Percentiles rank a stretch among this genome's conserved stretches.
These are phyloP conservation scores for Cryptomeria japonica DNA, from an alignment of 75 land plant genomes.

Conservation along the genomic window DNA sequence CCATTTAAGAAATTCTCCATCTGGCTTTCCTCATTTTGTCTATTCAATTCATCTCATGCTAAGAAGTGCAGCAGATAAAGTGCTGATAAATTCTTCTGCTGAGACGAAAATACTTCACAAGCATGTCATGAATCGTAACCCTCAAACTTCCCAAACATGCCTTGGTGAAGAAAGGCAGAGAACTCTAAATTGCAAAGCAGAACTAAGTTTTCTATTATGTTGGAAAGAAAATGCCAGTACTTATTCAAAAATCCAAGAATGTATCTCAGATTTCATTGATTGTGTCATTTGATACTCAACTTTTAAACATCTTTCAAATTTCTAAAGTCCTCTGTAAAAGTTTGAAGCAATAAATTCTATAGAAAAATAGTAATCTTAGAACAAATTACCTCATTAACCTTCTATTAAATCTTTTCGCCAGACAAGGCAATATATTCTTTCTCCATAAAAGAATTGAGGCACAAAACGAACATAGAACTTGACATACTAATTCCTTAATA, in stretches of 20 bases:
- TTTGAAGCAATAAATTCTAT: too few species aligned
- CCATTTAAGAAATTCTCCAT: background rate
- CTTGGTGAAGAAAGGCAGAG: background rate
- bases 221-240: background rate
- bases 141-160: background rate
- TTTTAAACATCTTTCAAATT: background rate
- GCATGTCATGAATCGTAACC: background rate
- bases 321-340: too few species aligned
- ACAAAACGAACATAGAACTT: background rate
- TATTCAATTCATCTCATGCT: background rate
- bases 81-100: background rate
- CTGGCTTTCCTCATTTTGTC: too few species aligned
- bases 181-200: background rate
- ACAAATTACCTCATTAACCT: background rate
- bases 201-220: background rate
- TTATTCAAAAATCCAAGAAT: background rate
- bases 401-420: background rate
- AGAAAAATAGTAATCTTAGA: background rate
- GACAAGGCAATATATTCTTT: background rate
- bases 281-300: background rate
- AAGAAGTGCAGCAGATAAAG: background rate
- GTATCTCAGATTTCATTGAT: background rate
- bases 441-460: background rate
- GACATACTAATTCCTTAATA: background rate
- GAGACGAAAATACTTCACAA: background rate